A percentile compares a stretch with the other conserved stretches of the same genome.
phyloP scores from a whole-genome alignment of 768 basidiomycete species.

The Leccinum sublutescens region DNA sequence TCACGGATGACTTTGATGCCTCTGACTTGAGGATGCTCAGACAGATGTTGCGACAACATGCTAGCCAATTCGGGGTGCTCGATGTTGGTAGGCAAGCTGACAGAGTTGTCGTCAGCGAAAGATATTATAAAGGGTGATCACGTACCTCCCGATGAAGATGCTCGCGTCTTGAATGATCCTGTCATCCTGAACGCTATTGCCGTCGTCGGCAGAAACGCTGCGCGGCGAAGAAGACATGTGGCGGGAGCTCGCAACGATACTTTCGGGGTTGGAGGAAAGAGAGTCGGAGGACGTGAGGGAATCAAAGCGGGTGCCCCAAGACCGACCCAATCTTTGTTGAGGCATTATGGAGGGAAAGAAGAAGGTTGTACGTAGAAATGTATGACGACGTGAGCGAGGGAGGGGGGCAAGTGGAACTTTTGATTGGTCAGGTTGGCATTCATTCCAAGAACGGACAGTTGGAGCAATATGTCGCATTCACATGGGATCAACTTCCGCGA shows the following conservation, averaged over 20 bases:
- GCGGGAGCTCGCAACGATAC: slow-evolving; percentile 5
- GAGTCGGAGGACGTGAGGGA: slow-evolving; percentile 54
- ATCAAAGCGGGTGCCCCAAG: slow-evolving; percentile 76
- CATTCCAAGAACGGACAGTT: slow-evolving; percentile 13
- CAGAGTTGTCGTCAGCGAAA: slow-evolving; percentile 10
- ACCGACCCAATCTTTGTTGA: slow-evolving; percentile 42
- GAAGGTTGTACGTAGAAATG: slow-evolving; percentile 19
- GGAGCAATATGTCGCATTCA: slow-evolving; percentile 22
- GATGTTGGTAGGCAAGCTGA: slow-evolving; percentile 67
- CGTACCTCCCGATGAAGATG: slow-evolving; percentile 81
- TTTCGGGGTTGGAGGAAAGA: slow-evolving; percentile 37
- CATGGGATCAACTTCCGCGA: slow-evolving; percentile 25
- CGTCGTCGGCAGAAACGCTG: slow-evolving; percentile 20
- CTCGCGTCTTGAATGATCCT: slow-evolving; percentile 72
- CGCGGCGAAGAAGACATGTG: slow-evolving; percentile 15
- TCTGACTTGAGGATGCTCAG: slow-evolving; percentile 61
- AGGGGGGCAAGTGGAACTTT: slow-evolving; percentile 7
- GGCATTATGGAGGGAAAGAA: slow-evolving; percentile 38
- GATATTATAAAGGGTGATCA: neutral
- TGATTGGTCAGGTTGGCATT: slow-evolving; percentile 23
- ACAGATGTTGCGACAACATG: slow-evolving; percentile 64
- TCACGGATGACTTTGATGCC: slow-evolving; percentile 72
- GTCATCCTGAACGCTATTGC: slow-evolving; percentile 38
- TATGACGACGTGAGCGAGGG: slow-evolving; percentile 3
- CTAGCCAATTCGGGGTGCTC: slow-evolving; percentile 61